Conservation (phyloP, 768 basidiomycete species). For the Pholiota microspora region DNA sequence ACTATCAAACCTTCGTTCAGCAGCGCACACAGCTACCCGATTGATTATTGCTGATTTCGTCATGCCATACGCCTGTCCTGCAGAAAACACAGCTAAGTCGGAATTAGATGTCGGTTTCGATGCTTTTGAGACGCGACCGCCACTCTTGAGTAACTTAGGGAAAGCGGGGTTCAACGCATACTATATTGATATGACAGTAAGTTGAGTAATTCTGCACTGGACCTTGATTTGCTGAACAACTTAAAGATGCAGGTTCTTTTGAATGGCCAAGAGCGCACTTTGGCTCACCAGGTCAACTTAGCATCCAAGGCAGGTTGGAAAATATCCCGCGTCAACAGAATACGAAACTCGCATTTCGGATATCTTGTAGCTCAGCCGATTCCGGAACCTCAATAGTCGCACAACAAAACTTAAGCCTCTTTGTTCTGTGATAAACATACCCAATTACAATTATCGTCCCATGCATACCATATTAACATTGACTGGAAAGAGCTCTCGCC, state of each 20-base stretch:
- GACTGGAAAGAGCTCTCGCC: too few relatives aligned
- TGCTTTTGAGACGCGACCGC: background rate
- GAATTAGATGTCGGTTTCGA: background rate
- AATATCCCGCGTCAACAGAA: background rate
- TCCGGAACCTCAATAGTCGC: too few relatives aligned
- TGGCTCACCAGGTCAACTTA: slow-evolving; percentile 1
- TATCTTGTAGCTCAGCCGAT: background rate
- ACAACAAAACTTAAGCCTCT: too few relatives aligned
- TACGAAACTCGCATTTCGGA: slow-evolving; percentile 4
- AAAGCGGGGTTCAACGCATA: slow-evolving; percentile 6
- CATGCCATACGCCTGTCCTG: slow-evolving; percentile 12
- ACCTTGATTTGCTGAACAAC: background rate
- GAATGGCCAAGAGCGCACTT: slow-evolving; percentile 7
- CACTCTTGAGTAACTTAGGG: slow-evolving; percentile 4
- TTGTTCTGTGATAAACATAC: too few relatives aligned
- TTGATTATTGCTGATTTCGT: slow-evolving; percentile 37
- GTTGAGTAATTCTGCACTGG: background rate
- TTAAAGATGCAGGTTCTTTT: slow-evolving; percentile 5
- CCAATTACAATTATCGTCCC: too few relatives aligned
- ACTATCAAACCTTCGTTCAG: slow-evolving; percentile 30
- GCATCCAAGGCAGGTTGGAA: slow-evolving; percentile 3
- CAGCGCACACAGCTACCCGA: slow-evolving; percentile 28
- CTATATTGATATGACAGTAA: slow-evolving; percentile 8
- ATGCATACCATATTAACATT: too few relatives aligned
- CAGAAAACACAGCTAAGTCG: too few relatives aligned